Percentiles rank a stretch among this genome's conserved stretches.
phyloP scores from a whole-genome alignment of 768 basidiomycete species.

The Suillus ampliporus region DNA sequence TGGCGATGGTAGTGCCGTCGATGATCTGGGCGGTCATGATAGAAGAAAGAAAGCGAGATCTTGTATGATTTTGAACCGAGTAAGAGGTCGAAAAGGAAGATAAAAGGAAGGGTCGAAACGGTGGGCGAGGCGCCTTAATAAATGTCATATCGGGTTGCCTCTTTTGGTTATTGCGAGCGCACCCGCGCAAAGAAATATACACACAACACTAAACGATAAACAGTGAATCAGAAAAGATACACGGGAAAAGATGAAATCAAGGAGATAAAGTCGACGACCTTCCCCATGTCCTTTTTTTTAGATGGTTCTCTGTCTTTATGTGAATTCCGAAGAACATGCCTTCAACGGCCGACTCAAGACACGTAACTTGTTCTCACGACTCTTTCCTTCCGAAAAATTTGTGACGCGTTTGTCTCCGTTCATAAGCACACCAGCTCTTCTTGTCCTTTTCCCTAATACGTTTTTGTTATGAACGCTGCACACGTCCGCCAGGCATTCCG shows the following conservation, averaged over 20 bases:
- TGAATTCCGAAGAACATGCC: background rate
- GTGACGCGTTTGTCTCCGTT: slow-evolving; percentile 12
- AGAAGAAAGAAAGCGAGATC: slow-evolving; percentile 18
- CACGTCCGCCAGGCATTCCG: slow-evolving; percentile 59
- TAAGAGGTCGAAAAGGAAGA: slow-evolving; percentile 12
- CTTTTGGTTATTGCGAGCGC: slow-evolving; percentile 8
- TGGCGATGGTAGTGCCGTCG: slow-evolving; percentile 85
- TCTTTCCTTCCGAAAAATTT: slow-evolving; percentile 14
- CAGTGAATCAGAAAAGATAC: slow-evolving; percentile 6
- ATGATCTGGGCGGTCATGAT: slow-evolving; percentile 63
- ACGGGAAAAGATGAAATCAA: slow-evolving; percentile 2
- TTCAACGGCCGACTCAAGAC: slow-evolving; percentile 14
- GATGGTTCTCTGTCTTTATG: too few species aligned
- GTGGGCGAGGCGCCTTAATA: slow-evolving; percentile 11
- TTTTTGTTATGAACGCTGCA: slow-evolving; percentile 49
- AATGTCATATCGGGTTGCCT: slow-evolving; percentile 10
- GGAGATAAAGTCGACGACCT: background rate
- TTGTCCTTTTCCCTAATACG: background rate
- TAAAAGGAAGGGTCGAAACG: slow-evolving; percentile 5
- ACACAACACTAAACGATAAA: slow-evolving; percentile 12
- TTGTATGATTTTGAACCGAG: slow-evolving; percentile 9
- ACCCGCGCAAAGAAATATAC: slow-evolving; percentile 3
- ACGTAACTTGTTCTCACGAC: slow-evolving; percentile 23
- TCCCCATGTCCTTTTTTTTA: background rate
- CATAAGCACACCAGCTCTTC: slow-evolving; percentile 3